Conservation (phyloP, 2,329 filamentous ascomycete genomes). For the Fusarium virguliforme region DNA sequence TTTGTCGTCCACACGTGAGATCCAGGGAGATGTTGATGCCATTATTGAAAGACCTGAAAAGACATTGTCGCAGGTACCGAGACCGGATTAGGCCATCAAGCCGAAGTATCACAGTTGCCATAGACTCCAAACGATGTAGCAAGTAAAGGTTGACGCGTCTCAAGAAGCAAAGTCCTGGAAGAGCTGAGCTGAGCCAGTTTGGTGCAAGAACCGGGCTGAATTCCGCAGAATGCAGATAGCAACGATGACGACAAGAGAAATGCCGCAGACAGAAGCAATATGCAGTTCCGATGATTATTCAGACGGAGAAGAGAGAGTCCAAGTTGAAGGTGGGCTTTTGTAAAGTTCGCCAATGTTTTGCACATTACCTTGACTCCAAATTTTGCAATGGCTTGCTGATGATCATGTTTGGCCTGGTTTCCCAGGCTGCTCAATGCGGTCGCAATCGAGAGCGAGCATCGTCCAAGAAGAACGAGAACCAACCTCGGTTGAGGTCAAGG, state of each 20-base stretch:
- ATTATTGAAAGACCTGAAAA: not conserved
- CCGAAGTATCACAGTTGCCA: constrained; percentile 34
- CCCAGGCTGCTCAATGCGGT: constrained; percentile 33
- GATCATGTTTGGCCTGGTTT: constrained; percentile 29
- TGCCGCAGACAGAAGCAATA: constrained; percentile 41
- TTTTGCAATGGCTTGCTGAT: constrained; percentile 36
- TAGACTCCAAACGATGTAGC: constrained; percentile 31
- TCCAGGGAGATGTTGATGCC: not conserved
- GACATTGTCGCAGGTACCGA: not conserved
- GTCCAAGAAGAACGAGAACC: constrained; percentile 39
- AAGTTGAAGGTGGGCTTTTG: constrained; percentile 14
- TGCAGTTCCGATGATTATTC: constrained; percentile 26
- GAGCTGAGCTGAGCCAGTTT: not conserved
- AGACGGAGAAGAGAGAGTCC: constrained; percentile 21
- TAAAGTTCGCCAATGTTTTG: constrained; percentile 23
- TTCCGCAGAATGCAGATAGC: constrained; percentile 24
- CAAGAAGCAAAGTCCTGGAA: constrained; percentile 5
- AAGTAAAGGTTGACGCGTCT: constrained; percentile 27
- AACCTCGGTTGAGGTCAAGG: constrained; percentile 40
- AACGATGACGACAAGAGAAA: constrained; percentile 22
- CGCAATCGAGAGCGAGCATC: constrained; percentile 32
- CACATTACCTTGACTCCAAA: constrained; percentile 41
- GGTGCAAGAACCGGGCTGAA: constrained; percentile 14
- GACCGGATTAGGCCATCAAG: not conserved
- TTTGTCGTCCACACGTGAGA: not conserved